These are phyloP conservation scores for Tuber brumale DNA, from an alignment of 495 filamentous ascomycete genomes.

Conservation along the genomic window DNA sequence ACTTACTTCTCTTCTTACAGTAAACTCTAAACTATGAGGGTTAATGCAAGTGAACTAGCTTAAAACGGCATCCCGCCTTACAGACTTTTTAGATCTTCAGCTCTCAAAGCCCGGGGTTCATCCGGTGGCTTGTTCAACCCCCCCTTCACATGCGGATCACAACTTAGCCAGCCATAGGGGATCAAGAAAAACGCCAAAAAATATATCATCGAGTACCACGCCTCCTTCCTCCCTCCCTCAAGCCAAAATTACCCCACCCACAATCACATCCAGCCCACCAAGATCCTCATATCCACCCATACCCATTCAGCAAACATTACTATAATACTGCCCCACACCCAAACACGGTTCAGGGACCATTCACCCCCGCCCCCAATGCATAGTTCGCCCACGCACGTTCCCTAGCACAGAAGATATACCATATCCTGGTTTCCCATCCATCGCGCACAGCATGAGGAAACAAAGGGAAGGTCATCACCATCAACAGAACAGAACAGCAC, in stretches of 20 bases:
- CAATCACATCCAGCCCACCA: neutral
- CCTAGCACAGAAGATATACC: neutral
- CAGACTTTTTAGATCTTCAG: neutral
- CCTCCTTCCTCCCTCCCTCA: too few species aligned
- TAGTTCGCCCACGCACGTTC: neutral
- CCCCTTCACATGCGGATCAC: neutral
- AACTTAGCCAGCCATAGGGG: neutral
- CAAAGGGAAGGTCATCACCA: neutral
- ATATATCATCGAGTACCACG: neutral
- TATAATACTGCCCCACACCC: too few species aligned
- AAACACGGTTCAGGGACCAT: too few species aligned
- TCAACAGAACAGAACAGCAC: neutral
- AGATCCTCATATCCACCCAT: neutral
- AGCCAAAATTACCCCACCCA: neutral
- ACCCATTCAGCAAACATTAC: neutral
- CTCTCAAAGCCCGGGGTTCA: neutral
- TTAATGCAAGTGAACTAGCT: neutral
- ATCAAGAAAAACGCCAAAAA: neutral
- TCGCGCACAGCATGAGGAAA: neutral
- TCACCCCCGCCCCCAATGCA: neutral
- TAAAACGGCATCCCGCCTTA: neutral
- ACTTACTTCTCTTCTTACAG: too few species aligned
- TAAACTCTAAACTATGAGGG: neutral
- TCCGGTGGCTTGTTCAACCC: neutral
- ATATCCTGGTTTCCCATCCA: neutral